A percentile compares a stretch with the other conserved stretches of the same genome.
Conservation (phyloP, 148 eudicot genomes). For the Fagopyrum esculentum region DNA sequence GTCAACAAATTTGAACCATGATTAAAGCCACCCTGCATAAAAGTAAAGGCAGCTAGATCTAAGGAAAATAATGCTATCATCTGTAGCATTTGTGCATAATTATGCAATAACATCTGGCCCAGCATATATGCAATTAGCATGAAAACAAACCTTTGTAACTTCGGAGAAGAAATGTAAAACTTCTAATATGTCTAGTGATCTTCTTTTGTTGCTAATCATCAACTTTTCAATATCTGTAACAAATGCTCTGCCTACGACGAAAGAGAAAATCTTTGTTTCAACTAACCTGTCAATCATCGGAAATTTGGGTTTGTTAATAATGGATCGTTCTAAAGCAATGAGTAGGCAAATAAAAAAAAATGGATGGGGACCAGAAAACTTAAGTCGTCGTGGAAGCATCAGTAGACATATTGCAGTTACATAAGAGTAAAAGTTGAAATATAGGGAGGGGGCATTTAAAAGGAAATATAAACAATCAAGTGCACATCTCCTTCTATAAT, state of each 20-base stretch:
- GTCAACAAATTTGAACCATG: conserved; percentile 81
- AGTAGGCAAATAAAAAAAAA: neutral
- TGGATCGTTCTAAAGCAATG: neutral
- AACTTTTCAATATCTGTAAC: conserved; percentile 96
- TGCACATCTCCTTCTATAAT: neutral
- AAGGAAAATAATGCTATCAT: neutral
- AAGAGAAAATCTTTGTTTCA: conserved; percentile 94
- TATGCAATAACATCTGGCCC: neutral
- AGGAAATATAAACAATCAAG: neutral
- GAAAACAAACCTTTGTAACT: conserved; percentile 54
- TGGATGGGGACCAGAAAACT: neutral
- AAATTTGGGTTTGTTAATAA: conserved; percentile 17
- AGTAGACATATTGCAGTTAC: neutral
- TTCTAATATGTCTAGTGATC: conserved; percentile 66
- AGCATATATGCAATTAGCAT: neutral
- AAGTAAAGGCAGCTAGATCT: neutral
- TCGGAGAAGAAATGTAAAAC: conserved; percentile 72
- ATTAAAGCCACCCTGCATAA: conserved; percentile 62
- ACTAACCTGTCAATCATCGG: conserved; percentile 64
- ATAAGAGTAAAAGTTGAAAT: neutral
- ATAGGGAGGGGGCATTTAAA: neutral
- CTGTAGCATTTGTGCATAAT: neutral
- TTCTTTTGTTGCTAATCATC: conserved; percentile 74
- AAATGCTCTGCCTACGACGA: conserved; percentile 99
- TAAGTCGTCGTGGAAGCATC: neutral